Conservation (phyloP, 2,329 filamentous ascomycete species). For the Lithohypha guttulata region DNA sequence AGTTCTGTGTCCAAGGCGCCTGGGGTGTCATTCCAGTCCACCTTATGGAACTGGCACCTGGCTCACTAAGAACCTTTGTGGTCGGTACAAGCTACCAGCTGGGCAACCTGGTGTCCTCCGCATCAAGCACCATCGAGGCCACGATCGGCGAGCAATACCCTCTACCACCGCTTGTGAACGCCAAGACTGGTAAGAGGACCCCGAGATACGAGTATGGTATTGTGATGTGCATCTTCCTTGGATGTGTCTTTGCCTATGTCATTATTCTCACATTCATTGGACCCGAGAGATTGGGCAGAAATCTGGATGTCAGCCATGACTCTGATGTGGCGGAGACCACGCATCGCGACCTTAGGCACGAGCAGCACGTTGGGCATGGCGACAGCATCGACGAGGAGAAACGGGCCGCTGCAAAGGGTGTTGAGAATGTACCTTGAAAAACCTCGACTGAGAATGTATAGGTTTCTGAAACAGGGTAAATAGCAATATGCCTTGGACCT, state of each 20-base stretch:
- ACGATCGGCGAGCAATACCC: slow-evolving; percentile 66
- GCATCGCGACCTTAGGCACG: slow-evolving; percentile 15
- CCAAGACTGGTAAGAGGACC: slow-evolving; percentile 29
- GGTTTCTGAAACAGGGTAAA: not conserved
- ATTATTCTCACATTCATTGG: slow-evolving; percentile 41
- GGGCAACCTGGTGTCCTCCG: slow-evolving; percentile 50
- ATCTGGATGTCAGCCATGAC: slow-evolving; percentile 39
- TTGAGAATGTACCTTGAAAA: too few species aligned
- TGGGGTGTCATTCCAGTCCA: slow-evolving; percentile 67
- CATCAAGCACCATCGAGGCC: slow-evolving; percentile 64
- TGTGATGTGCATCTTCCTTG: slow-evolving; percentile 89
- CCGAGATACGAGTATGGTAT: slow-evolving; percentile 63
- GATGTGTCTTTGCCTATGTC: slow-evolving; percentile 58
- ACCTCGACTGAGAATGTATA: too few species aligned
- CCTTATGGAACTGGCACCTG: slow-evolving; percentile 53
- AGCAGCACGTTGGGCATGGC: slow-evolving; percentile 9
- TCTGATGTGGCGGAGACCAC: slow-evolving; percentile 34
- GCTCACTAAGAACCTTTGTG: slow-evolving; percentile 50
- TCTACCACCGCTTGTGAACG: slow-evolving; percentile 41
- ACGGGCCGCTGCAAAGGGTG: too few species aligned
- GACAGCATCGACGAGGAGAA: slow-evolving; percentile 8
- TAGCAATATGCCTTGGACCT: not conserved
- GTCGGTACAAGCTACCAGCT: slow-evolving; percentile 55
- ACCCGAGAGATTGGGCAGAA: slow-evolving; percentile 37
- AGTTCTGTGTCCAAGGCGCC: slow-evolving; percentile 66